These are phyloP conservation scores for Monosporascus sp. DNA, from an alignment of 2,329 filamentous ascomycete genomes.

Conservation along the genomic window DNA sequence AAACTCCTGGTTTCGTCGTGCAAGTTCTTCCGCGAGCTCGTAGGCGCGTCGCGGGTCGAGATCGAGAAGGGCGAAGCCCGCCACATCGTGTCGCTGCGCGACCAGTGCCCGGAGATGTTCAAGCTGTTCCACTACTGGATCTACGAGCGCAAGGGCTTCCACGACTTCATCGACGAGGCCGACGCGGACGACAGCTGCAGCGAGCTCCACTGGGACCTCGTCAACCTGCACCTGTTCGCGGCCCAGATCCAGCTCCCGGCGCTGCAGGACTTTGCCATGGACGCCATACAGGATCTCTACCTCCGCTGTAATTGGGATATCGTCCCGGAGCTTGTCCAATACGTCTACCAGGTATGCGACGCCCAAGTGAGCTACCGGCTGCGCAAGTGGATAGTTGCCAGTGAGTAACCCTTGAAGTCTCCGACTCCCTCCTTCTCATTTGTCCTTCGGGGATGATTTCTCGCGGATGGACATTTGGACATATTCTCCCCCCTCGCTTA, in stretches of 20 bases:
- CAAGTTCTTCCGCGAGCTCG: conserved; percentile 21
- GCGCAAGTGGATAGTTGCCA: conserved; percentile 54
- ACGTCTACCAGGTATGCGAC: conserved; percentile 50
- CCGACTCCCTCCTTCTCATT: too few species aligned
- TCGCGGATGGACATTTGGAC: too few species aligned
- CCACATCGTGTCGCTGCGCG: conserved; percentile 22
- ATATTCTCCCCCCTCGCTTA: too few species aligned
- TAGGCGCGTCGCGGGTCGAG: conserved; percentile 18
- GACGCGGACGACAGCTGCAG: conserved; percentile 20
- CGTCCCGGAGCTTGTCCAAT: conserved; percentile 42
- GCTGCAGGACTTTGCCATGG: conserved; percentile 53
- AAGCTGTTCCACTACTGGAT: conserved; percentile 30
- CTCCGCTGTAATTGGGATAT: conserved; percentile 55
- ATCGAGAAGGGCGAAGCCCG: conserved; percentile 16
- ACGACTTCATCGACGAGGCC: conserved; percentile 21
- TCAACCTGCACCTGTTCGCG: conserved; percentile 53
- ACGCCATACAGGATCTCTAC: conserved; percentile 54
- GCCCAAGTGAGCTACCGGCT: conserved; percentile 43
- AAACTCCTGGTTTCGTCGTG: conserved; percentile 22
- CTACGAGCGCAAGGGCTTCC: conserved; percentile 19
- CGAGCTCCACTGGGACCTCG: conserved; percentile 49
- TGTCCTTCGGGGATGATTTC: not conserved
- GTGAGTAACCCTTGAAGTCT: not conserved
- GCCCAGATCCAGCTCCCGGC: conserved; percentile 42
- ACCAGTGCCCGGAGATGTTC: conserved; percentile 28